These are phyloP conservation scores for Aspergillus panamensis DNA, from an alignment of 495 filamentous ascomycete genomes.

Conservation along the genomic window DNA sequence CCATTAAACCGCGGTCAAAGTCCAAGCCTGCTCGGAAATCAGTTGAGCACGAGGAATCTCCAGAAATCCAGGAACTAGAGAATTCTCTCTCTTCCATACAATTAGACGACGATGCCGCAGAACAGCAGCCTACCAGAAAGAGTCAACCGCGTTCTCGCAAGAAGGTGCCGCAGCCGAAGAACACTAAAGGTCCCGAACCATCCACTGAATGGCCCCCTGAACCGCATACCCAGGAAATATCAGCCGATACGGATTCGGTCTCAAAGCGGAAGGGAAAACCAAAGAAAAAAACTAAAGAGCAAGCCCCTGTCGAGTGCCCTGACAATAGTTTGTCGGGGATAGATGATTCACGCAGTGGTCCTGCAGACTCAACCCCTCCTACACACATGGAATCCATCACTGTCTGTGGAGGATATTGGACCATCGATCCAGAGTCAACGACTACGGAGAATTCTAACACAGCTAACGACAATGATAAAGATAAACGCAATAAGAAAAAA, in stretches of 20 bases:
- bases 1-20: background rate
- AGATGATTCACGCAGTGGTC: background rate
- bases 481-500: slow-evolving; percentile 26
- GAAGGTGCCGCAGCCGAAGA: background rate
- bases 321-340: background rate
- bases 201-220: background rate
- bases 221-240: background rate
- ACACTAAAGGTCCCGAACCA: background rate
- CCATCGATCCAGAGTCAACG: slow-evolving; percentile 19
- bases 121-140: slow-evolving; percentile 7
- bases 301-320: background rate
- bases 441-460: slow-evolving; percentile 1
- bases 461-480: background rate
- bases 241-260: background rate
- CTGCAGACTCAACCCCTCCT: background rate
- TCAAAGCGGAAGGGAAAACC: background rate
- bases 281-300: background rate
- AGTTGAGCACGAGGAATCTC: background rate
- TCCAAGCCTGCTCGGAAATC: background rate
- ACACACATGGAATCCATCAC: slow-evolving; percentile 32
- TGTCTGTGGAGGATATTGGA: slow-evolving; percentile 36
- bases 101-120: background rate
- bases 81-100: slow-evolving; percentile 20
- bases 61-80: slow-evolving; percentile 21
- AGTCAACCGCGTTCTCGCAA: background rate